Evolutionary conservation across 805 yeast species (phyloP), one percentile per base, ranked within the genome.

Genomic region (Ogataea nitratoaversa): DNA sequence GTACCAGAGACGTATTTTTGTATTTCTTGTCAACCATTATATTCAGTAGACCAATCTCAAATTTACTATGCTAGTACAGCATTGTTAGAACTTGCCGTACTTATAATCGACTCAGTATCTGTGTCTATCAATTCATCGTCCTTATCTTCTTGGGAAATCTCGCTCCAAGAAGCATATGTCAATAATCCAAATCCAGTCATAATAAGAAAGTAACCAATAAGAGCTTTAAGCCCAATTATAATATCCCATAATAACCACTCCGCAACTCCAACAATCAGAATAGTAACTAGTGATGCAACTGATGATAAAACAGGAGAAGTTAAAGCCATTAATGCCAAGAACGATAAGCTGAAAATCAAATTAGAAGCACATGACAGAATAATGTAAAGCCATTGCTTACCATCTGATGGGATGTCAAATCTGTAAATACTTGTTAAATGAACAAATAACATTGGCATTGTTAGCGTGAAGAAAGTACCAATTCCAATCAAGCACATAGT

Each of bases 231-330:
- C 13, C 78, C 70, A 38, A 87, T 66, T 2, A 60, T 66, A 19
- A 76, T 73, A 4, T 81, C 84, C 62, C 83, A 84, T 8, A 83
- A 50, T 0, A 72, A 39, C 81, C 84, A 84, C 56, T 87, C 95
- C 17, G 79, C 79, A 1, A 84, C 37, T 0, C 95, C 95, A 32
- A 88, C 93, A 38, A 87, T 59, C 46, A 87, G 72, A 17, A 89
- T 88, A 0, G 95, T 85, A 36, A 87, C 70, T 42, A 87, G 65
- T 4, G 68, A 62, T 2, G 69, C 60, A 19, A 77, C 82, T 0
- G 85, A 76, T 2, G 93, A 83, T 32, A 88, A 66, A 2, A 88
- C 95, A 0, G 96, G 96, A 3, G 85, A 80, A 0, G 96, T 87
- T 41, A 87, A 70, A 0, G 95, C 81, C 84, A 87, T 84, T 47